phyloP scores from a whole-genome alignment of 768 basidiomycete genomes.

The Lyophyllum decastes region DNA sequence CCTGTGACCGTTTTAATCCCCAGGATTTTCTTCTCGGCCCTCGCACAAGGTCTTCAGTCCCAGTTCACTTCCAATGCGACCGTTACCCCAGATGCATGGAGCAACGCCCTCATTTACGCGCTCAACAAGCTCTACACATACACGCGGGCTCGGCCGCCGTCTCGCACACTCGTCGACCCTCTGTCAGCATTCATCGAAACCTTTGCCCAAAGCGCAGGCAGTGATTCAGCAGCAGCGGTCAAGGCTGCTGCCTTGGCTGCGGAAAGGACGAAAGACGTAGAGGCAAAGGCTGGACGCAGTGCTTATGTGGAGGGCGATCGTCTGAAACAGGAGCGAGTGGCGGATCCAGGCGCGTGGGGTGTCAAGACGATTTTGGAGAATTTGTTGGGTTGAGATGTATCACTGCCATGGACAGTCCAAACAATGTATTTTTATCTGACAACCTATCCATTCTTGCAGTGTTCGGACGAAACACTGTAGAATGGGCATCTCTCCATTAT shows the following conservation, averaged over 20 bases:
- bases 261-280: slow-evolving; percentile 70
- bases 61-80: slow-evolving; percentile 24
- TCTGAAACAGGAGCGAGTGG: slow-evolving; percentile 59
- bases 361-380: slow-evolving; percentile 73
- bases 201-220: slow-evolving; percentile 27
- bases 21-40: slow-evolving; percentile 90
- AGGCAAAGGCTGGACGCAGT: slow-evolving; percentile 86
- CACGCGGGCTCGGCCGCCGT: slow-evolving; percentile 87
- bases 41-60: slow-evolving; percentile 72
- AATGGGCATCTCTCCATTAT: too few relatives aligned
- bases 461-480: too few relatives aligned
- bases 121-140: slow-evolving; percentile 72
- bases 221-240: slow-evolving; percentile 53
- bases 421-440: background rate
- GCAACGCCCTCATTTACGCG: slow-evolving; percentile 55
- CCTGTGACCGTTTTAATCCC: background rate
- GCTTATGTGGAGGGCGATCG: slow-evolving; percentile 79
- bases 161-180: slow-evolving; percentile 92
- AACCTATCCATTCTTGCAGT: too few relatives aligned
- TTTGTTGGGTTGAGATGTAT: slow-evolving; percentile 24
- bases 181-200: slow-evolving; percentile 72
- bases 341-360: slow-evolving; percentile 94
- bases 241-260: slow-evolving; percentile 65
- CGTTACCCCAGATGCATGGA: slow-evolving; percentile 61
- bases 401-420: background rate